Evolutionary conservation across 345 rosid species (phyloP).

Genomic region (Euphorbia lathyris): DNA sequence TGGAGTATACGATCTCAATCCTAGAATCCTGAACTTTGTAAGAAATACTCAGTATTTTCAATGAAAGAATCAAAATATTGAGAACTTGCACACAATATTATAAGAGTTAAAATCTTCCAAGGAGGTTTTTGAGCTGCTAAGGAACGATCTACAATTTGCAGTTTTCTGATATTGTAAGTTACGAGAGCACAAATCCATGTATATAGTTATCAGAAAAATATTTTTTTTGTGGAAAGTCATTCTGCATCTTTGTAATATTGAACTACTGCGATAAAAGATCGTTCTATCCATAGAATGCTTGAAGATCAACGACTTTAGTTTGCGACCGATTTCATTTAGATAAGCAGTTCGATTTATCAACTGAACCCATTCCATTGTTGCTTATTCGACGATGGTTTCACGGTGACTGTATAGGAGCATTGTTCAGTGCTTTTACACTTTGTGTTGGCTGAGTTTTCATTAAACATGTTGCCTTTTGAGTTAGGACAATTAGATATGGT

Average conservation of each 20-base stretch:
- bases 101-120: slow-evolving; percentile 1
- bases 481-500: too few species aligned
- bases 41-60: not conserved
- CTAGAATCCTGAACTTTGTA: not conserved
- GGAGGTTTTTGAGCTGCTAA: not conserved
- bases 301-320: not conserved
- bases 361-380: too few species aligned
- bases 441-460: too few species aligned
- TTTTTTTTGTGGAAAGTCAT: not conserved
- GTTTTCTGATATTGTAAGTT: not conserved
- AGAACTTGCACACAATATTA: too few species aligned
- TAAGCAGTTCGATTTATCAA: not conserved
- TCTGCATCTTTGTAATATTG: not conserved
- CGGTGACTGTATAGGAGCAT: too few species aligned
- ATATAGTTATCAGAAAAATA: not conserved
- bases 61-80: slow-evolving; percentile 1
- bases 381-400: too few species aligned
- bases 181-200: slow-evolving; percentile 7
- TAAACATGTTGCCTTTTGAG: too few species aligned
- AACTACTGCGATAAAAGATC: not conserved
- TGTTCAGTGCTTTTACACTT: too few species aligned
- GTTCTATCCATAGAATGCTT: not conserved
- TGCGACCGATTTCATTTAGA: not conserved
- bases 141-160: not conserved
- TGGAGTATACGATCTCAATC: too few species aligned